Base-by-base conservation (phyloP, 768 basidiomycete species). In the Cystofilobasidium capitatum region DNA sequence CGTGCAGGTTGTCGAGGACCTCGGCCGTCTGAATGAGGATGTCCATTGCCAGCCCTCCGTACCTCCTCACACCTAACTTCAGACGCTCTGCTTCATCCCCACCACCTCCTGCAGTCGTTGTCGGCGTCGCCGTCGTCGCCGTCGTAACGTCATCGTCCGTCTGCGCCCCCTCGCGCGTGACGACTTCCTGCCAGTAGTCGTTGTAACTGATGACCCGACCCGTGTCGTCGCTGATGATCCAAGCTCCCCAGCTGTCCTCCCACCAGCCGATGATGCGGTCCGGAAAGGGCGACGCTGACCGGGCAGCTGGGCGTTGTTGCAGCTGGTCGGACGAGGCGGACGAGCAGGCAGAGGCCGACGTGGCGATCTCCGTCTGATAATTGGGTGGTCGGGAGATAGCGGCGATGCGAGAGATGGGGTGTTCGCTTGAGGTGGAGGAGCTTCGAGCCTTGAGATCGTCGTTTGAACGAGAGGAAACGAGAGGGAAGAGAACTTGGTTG, bases 201-300 rank as follows among this genome's bases (percentile, higher is more conserved):
- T 66, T 58, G 14, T 59, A 29, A 24, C 54, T 33, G 12, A 58
- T n/a, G 39, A 45, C 24, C 20, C 40, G 51, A 20, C 35, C 57
- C 31, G 40, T 42, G 24, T 66, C 65, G 29, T 39, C 57, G 16
- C 31, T n/a, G 33, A 65, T 24, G 24, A 58, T 42, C 64, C 64
- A 65, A 16, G 26, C 16, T 6, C 64, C 64, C 5, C 26, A 58
- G 33, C 39, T 39, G 35, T 65, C 64, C 29, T 65, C 55, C 31
- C 55, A 58, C 39, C 40, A 65, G 54, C 35, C 64, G 29, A 58
- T 17, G 64, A 65, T 65, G 37, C 64, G 35, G 40, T 65, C 64
- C 20, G 45, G 3, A 36, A 40, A 65, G 24, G 64, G 64, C 17
- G 51, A 26, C n/a, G n/a, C n/a, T n/a, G n/a, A n/a, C n/a, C n/a